These are phyloP conservation scores for Penicillium manginii DNA, from an alignment of 495 filamentous ascomycete species.

Conservation along the genomic window DNA sequence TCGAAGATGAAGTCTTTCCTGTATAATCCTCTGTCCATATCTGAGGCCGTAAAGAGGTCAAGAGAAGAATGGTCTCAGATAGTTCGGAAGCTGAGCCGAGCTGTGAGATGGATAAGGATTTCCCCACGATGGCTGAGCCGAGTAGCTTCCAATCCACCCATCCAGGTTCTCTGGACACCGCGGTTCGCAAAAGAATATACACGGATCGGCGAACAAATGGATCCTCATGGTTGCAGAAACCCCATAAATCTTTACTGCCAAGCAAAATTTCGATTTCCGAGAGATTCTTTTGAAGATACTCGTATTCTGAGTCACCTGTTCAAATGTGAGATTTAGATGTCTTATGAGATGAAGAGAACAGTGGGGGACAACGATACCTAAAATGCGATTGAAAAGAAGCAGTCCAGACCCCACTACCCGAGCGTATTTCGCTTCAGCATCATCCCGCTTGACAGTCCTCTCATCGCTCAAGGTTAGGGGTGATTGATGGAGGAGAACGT, in stretches of 20 bases:
- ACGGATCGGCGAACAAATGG: slow-evolving; percentile 69
- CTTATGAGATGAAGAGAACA: not conserved
- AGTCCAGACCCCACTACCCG: slow-evolving; percentile 70
- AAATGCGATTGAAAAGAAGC: slow-evolving; percentile 47
- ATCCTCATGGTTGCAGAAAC: slow-evolving; percentile 68
- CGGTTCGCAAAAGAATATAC: slow-evolving; percentile 66
- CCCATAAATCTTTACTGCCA: slow-evolving; percentile 71
- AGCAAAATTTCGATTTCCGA: slow-evolving; percentile 60
- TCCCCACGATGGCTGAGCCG: slow-evolving; percentile 67
- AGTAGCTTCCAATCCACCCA: slow-evolving; percentile 65
- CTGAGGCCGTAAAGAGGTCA: slow-evolving; percentile 66
- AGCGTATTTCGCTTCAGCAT: slow-evolving; percentile 80
- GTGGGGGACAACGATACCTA: slow-evolving; percentile 36
- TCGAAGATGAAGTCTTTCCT: slow-evolving; percentile 66
- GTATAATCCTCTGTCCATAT: slow-evolving; percentile 75
- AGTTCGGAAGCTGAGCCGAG: slow-evolving; percentile 72
- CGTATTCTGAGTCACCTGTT: slow-evolving; percentile 45
- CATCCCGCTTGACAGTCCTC: slow-evolving; percentile 78
- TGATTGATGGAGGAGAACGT: slow-evolving; percentile 77
- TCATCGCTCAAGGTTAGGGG: slow-evolving; percentile 84
- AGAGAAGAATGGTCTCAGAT: slow-evolving; percentile 59
- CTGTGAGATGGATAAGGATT: slow-evolving; percentile 70
- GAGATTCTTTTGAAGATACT: slow-evolving; percentile 57
- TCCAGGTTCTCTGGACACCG: slow-evolving; percentile 59
- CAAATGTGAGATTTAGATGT: not conserved